Base-by-base conservation (phyloP, 75 land plant species). In the Cryptomeria japonica region DNA sequence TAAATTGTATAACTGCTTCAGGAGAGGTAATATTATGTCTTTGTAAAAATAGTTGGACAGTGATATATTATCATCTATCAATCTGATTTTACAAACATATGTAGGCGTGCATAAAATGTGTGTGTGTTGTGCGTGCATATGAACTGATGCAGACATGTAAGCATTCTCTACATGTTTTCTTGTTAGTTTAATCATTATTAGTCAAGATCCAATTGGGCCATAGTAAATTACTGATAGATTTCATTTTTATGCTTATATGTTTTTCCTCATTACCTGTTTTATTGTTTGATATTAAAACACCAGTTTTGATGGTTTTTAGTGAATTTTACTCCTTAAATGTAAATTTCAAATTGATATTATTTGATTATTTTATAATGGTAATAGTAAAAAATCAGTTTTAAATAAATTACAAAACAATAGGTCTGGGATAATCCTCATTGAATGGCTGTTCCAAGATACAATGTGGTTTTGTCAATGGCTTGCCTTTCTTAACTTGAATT, bases 1-100 rank as follows among this genome's bases (percentile, higher is more conserved):
- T 98, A 31, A 98, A 98, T 88, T 86, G 96, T 12, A 87, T 89
- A 84, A 28, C 89, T 32, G 91, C 87, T 42, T 94, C 90, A 91
- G 96, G 96, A 31, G 90, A 94, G 96, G 99, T 95, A 90, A 13
- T 34, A 73, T n/a, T 73, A 1, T 32, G 77, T 32, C 32, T 10
- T 11, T 34, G 15, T 32, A 34, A 73, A 73, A 73, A 2, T 32
- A 32, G 15, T 32, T 31, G 36, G 36, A 32, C 14, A 31, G 13
- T 73, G 37, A 32, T 73, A 12, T 73, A 2, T 22, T 64, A 22
- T 22, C n/a, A 25, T 64, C 70, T 64, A 64, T 64, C 28, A 64
- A 64, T 64, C 70, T 22, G 70, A 22, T 22, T 22, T 64, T 5
- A 22, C 70, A 64, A 64, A 64, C 70, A 64, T 64, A 64, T 7